Conservation (phyloP, 2,329 filamentous ascomycete species). For the Colletotrichum destructivum region DNA sequence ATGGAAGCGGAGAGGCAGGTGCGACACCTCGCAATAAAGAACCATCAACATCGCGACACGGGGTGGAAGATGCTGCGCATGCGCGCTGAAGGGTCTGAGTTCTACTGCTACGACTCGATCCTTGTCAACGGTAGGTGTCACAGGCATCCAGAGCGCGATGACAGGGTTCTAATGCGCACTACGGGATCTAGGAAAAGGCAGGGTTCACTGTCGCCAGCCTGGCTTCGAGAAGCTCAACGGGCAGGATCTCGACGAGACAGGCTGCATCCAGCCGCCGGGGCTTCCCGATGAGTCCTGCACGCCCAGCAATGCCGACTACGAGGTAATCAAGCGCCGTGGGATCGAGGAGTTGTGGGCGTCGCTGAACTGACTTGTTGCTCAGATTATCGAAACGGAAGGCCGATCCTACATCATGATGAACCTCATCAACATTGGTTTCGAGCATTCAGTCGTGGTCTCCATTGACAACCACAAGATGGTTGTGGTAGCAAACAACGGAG, state of each 20-base stretch:
- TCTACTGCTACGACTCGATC: conserved; percentile 46
- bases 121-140: conserved; percentile 44
- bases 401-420: conserved; percentile 36
- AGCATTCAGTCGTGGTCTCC: conserved; percentile 37
- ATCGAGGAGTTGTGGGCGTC: not conserved
- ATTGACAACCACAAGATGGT: conserved; percentile 47
- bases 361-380: not conserved
- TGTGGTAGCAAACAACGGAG: conserved; percentile 46
- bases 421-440: conserved; percentile 36
- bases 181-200: conserved; percentile 43
- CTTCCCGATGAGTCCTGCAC: conserved; percentile 24
- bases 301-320: conserved; percentile 31
- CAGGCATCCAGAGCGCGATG: rapidly evolving
- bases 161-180: not conserved
- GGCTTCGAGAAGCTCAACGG: conserved; percentile 30
- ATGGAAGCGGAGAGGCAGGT: conserved; percentile 33
- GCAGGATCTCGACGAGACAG: conserved; percentile 23
- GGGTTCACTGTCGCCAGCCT: conserved; percentile 44
- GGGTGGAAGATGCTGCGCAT: conserved; percentile 40
- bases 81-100: conserved; percentile 36
- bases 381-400: conserved; percentile 34
- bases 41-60: conserved; percentile 37
- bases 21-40: conserved; percentile 35
- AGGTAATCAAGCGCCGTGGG: conserved; percentile 1
- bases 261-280: conserved; percentile 33